A percentile compares a stretch with the other conserved stretches of the same genome.
phyloP scores from a whole-genome alignment of 163 green algal species.

The Scenedesmus sp. region DNA sequence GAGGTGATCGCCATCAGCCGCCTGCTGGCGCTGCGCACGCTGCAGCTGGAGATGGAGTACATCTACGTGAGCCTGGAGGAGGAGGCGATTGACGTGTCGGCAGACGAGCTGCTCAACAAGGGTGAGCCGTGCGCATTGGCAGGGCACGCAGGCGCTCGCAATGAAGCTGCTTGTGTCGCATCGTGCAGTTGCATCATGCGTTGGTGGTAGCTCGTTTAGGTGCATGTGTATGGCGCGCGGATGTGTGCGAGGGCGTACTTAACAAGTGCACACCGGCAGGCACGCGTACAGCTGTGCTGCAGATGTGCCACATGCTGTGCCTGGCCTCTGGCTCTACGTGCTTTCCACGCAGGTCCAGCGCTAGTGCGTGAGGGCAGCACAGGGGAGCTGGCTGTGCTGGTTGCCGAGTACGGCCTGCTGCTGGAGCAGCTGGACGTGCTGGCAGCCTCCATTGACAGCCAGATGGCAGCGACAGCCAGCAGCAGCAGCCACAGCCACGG shows the following conservation, averaged over 20 bases:
- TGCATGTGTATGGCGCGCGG: no score
- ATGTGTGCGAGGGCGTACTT: background rate
- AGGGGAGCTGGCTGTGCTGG: conserved; percentile 90
- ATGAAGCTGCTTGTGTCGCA: background rate
- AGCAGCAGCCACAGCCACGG: conserved; percentile 18
- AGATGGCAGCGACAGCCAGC: conserved; percentile 60
- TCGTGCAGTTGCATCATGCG: no score
- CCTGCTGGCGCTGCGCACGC: conserved; percentile 63
- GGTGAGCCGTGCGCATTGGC: no score
- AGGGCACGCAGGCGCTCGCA: no score
- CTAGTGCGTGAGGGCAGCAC: conserved; percentile 67
- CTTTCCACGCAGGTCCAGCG: conserved; percentile 46
- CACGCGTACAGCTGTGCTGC: background rate
- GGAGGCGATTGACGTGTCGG: conserved; percentile 87
- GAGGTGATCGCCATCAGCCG: conserved; percentile 66
- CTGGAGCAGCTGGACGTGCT: conserved; percentile 78
- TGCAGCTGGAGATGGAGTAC: conserved; percentile 91
- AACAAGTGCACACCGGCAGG: background rate
- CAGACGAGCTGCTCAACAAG: conserved; percentile 51
- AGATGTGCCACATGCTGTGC: background rate
- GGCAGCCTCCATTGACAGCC: conserved; percentile 29
- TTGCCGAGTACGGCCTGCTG: conserved; percentile 92
- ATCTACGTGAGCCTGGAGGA: conserved; percentile 89
- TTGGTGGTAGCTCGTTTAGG: no score
- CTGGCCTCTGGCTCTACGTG: background rate